Evolutionary conservation across 805 yeast species (phyloP).

Genomic region (Hanseniaspora singularis): DNA sequence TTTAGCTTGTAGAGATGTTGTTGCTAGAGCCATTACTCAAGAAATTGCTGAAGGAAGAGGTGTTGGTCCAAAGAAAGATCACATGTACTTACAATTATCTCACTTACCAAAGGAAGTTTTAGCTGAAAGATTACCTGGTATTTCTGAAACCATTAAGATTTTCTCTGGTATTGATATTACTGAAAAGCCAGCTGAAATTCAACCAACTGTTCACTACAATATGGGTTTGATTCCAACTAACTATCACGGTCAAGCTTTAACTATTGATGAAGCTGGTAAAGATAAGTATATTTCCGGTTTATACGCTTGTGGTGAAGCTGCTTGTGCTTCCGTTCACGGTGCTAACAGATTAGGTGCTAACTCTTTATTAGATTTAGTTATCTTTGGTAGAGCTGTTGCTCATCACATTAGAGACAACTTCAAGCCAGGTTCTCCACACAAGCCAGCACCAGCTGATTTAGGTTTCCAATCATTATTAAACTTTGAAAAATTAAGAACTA

Average conservation of each 20-base stretch:
- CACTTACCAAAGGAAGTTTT: conserved; percentile 87
- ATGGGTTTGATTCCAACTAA: conserved; percentile 99
- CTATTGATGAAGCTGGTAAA: conserved; percentile 71
- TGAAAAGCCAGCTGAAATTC: conserved; percentile 95
- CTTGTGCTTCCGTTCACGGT: conserved; percentile 98
- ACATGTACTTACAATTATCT: conserved; percentile 84
- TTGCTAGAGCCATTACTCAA: conserved; percentile 94
- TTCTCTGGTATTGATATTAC: conserved; percentile 99
- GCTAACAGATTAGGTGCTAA: conserved; percentile 99
- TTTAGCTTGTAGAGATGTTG: conserved; percentile 96
- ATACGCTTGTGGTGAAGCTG: conserved; percentile 97
- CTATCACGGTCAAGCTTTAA: conserved; percentile 90
- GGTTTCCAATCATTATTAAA: conserved; percentile 85
- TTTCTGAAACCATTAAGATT: conserved; percentile 94
- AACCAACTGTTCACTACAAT: conserved; percentile 97
- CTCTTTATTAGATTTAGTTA: conserved; percentile 90
- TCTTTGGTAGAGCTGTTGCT: conserved; percentile 96
- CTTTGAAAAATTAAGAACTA: conserved; percentile 77
- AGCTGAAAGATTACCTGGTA: conserved; percentile 96
- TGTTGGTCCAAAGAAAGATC: conserved; percentile 93
- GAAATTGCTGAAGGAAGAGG: conserved; percentile 99
- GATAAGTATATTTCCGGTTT: conserved; percentile 88
- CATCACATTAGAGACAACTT: conserved; percentile 77
- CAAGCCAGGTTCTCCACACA: conserved; percentile 80
- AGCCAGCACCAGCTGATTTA: conserved; percentile 68